A percentile compares a stretch with the other conserved stretches of the same genome.
Conservation (phyloP, 768 basidiomycete species). For the Tephrocybe sp. region DNA sequence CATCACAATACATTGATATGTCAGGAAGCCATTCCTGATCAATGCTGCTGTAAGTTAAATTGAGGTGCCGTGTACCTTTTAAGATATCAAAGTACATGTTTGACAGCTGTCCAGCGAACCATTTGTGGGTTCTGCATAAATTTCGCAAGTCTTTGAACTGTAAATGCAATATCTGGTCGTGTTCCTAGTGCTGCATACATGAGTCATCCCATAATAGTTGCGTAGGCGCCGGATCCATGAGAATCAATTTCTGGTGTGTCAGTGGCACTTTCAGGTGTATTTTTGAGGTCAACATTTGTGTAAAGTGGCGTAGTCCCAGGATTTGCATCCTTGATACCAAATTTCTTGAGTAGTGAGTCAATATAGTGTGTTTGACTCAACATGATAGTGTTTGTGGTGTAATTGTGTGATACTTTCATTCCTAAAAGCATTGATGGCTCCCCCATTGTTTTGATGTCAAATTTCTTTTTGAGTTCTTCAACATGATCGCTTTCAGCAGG, state of each 20-base stretch:
- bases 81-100: neutral
- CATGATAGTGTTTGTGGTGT: neutral
- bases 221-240: neutral
- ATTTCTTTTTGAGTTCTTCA: neutral
- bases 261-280: neutral
- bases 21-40: neutral
- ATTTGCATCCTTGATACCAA: neutral
- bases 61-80: neutral
- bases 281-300: neutral
- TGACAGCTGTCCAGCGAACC: neutral
- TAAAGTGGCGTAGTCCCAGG: neutral
- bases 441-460: neutral
- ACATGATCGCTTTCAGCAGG: neutral
- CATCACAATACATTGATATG: neutral
- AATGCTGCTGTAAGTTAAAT: neutral
- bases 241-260: no score
- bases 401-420: neutral
- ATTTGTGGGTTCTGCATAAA: neutral
- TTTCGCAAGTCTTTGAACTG: neutral
- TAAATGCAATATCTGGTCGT: neutral
- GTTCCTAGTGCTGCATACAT: neutral
- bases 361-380: neutral
- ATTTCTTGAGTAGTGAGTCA: neutral
- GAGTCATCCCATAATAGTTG: neutral
- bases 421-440: neutral